Evolutionary conservation across 768 basidiomycete species (phyloP).

Genomic region (Podaxis rugospora): DNA sequence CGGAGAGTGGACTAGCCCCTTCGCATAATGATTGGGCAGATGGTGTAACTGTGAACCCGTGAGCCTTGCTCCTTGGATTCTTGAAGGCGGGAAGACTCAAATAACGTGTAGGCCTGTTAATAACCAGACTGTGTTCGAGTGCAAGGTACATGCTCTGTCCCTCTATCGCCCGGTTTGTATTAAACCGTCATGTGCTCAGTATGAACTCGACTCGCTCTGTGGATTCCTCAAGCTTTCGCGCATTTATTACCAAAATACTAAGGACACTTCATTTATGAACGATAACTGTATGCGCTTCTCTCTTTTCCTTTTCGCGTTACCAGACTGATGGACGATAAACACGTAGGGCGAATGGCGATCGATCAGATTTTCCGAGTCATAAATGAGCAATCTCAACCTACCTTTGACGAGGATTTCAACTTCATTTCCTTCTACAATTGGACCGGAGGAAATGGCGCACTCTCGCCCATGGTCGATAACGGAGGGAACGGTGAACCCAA

Average conservation of each 20-base stretch:
- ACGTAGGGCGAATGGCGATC: slow-evolving; percentile 61
- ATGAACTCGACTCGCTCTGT: slow-evolving; percentile 76
- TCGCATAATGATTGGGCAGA: slow-evolving; percentile 67
- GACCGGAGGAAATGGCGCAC: slow-evolving; percentile 65
- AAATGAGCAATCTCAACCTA: slow-evolving; percentile 68
- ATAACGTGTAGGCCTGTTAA: slow-evolving; percentile 50
- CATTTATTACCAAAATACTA: slow-evolving; percentile 67
- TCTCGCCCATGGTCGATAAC: slow-evolving; percentile 63
- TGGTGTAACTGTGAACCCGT: slow-evolving; percentile 73
- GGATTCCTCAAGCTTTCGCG: slow-evolving; percentile 76
- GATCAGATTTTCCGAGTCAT: slow-evolving; percentile 73
- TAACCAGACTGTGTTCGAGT: slow-evolving; percentile 71
- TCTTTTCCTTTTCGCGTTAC: not conserved
- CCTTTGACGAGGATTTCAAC: slow-evolving; percentile 68
- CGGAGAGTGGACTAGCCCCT: slow-evolving; percentile 63
- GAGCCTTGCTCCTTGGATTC: slow-evolving; percentile 10
- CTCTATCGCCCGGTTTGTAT: not conserved
- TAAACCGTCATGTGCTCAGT: slow-evolving; percentile 32
- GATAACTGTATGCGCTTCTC: slow-evolving; percentile 45
- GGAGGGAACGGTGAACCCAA: slow-evolving; percentile 73
- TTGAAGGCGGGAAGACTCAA: not conserved
- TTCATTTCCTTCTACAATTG: slow-evolving; percentile 79
- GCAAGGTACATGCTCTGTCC: slow-evolving; percentile 48
- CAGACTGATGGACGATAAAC: slow-evolving; percentile 5
- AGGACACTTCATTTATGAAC: slow-evolving; percentile 70